Evolutionary conservation across 768 basidiomycete species (phyloP), one percentile per base, ranked within the genome.

Genomic region (Macrolepiota albuminosa): DNA sequence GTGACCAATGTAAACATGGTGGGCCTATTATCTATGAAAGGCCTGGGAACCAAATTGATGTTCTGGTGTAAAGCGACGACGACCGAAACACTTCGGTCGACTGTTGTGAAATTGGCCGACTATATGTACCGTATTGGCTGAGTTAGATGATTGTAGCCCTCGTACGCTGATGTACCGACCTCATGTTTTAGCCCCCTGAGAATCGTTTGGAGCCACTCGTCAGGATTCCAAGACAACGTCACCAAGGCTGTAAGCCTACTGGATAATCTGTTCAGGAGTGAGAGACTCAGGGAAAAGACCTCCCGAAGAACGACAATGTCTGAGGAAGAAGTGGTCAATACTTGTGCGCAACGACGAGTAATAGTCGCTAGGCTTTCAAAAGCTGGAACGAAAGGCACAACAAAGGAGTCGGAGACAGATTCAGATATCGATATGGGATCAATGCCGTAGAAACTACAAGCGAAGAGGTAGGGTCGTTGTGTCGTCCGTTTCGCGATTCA

Each of bases 41-140:
- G 68, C 40, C 69, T 74, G 1, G 89, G 87, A 47, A 78, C 69
- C 34, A 95, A 65, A 51, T 71, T 73, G 18, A 73, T 68, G 6
- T 79, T 76, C 36, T 76, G 78, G 58, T 87, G 81, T 16, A 93
- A 71, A 13, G 79, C 77, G 24, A 91, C 72, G 14, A 83, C 68
- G 21, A 86, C 68, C 21, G 80, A 78, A 16, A 91, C 75, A 18
- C 83, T 70, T n/a, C 81, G 79, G 61, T 94, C 89, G 5, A 90
- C 79, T 9, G 82, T 73, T 3, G 81, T 77, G 68, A 96, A 95
- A n/a, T 82, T 86, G 8, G 78, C 69, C 18, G 75, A 71, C 88
- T 91, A 57, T 31, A 51, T 91, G 56, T 33, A 49, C 14, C 14
- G 40, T 58, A 47, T 39, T 16, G 57, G 24, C 66, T 61, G 56